Conservation (phyloP, 1,284 basidiomycete genomes). For the Leccinum proximum region DNA sequence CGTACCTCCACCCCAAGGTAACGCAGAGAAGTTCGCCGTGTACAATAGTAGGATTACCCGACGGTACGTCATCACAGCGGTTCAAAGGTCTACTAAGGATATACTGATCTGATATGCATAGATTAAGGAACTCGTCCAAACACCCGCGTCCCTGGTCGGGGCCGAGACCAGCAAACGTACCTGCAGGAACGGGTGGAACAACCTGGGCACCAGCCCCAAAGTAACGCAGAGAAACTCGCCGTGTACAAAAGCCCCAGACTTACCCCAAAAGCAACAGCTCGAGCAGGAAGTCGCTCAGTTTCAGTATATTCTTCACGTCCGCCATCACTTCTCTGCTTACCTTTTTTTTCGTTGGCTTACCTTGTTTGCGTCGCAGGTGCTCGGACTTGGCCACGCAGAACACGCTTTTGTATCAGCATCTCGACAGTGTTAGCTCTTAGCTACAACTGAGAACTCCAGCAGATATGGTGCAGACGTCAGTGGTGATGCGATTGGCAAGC, state of each 20-base stretch:
- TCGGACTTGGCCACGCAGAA: constrained; percentile 82
- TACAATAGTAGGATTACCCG: too few species aligned
- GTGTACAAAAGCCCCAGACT: constrained; percentile 29
- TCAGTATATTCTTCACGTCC: constrained; percentile 42
- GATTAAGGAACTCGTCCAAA: constrained; percentile 64
- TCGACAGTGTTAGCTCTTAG: constrained; percentile 67
- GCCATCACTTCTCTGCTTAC: constrained; percentile 8
- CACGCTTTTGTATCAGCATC: constrained; percentile 74
- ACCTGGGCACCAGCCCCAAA: too few species aligned
- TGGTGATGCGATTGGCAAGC: constrained; percentile 54
- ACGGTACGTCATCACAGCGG: constrained; percentile 43
- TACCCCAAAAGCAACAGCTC: constrained; percentile 74
- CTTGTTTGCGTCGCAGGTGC: constrained; percentile 41
- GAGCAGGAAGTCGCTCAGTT: constrained; percentile 85
- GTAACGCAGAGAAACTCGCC: too few species aligned
- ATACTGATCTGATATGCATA: constrained; percentile 30
- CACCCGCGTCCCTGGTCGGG: constrained; percentile 69
- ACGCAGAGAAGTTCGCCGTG: too few species aligned
- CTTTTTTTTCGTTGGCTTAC: neutral
- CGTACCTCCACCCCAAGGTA: too few species aligned
- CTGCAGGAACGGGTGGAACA: constrained; percentile 56
- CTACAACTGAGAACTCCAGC: constrained; percentile 29
- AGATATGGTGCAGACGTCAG: constrained; percentile 43
- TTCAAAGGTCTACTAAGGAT: neutral
- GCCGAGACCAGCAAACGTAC: constrained; percentile 81